Conservation (phyloP, 2,329 filamentous ascomycete genomes). For the Pyrenochaeta sp. region DNA sequence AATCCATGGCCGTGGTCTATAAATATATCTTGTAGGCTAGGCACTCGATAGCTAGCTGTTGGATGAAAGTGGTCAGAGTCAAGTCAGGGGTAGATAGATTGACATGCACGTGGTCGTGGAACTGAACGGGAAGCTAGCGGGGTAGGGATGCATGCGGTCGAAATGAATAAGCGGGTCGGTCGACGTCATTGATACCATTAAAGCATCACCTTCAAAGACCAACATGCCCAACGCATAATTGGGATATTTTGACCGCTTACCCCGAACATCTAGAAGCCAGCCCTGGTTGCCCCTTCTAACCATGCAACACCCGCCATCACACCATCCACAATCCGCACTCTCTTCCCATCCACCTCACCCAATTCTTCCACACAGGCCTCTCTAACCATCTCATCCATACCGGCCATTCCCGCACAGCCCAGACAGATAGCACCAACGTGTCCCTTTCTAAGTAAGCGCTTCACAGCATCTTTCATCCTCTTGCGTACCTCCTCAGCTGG, state of each 20-base stretch:
- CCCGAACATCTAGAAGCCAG: constrained; percentile 38
- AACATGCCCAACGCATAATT: too few species aligned
- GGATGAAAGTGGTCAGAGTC: too few species aligned
- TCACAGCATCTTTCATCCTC: constrained; percentile 75
- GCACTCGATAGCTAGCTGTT: neutral
- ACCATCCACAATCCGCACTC: constrained; percentile 79
- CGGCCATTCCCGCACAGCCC: constrained; percentile 91
- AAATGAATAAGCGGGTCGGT: too few species aligned
- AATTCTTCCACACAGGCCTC: constrained; percentile 70
- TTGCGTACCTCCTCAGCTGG: constrained; percentile 68
- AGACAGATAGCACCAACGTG: constrained; percentile 75
- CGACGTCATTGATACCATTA: too few species aligned
- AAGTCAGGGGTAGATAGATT: too few species aligned
- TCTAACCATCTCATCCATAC: constrained; percentile 78
- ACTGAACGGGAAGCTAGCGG: too few species aligned
- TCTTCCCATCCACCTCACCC: constrained; percentile 64
- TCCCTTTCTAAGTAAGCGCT: constrained; percentile 64
- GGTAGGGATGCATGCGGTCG: too few species aligned
- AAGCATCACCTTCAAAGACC: too few species aligned
- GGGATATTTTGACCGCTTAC: too few species aligned
- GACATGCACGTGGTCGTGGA: too few species aligned
- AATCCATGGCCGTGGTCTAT: constrained; percentile 30
- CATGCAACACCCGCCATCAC: constrained; percentile 73
- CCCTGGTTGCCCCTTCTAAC: constrained; percentile 60
- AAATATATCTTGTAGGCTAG: neutral